Base-by-base conservation (phyloP, 2,329 filamentous ascomycete species). In the Aureobasidium mangrovei region DNA sequence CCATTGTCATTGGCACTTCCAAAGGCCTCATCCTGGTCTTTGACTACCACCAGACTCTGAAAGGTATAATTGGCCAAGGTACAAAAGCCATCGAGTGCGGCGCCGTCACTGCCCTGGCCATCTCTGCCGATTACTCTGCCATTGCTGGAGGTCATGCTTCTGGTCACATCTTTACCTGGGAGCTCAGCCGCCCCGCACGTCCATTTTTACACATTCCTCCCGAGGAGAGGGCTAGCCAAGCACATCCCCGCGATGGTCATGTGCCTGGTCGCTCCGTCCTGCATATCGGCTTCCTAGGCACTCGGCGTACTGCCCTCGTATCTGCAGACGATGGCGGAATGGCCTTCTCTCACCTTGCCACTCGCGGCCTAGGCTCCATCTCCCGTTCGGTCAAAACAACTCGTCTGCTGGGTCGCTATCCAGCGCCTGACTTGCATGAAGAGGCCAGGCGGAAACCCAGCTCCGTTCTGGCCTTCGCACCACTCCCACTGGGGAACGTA, bases 341-440 rank as follows among this genome's bases (percentile, higher is more conserved):
- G 94, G 91, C 93, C 0, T 98, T 98, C 68, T 96, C 93, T 3
- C 94, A 98, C 70, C 79, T 98, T 7, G 94, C 93, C 7, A 95
- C 89, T 7, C 80, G 94, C 62, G 94, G 93, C 1, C 85, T 94
- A 36, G 93, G 93, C 3, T 80, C 90, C 27, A 78, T 98, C 26
- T 90, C 86, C 4, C 81, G 93, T 55, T 85, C 83, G 0, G 86
- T 98, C 44, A 95, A 89, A 71, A 95, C 89, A 0, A 91, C 87
- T 2, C 81, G 94, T 57, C 91, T 98, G 57, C 73, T 98, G 4
- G 93, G 94, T 5, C 82, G 93, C 49, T 98, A 98, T 71, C 91
- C 91, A 0, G 79, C 88, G 58, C 77, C 82, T 10, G 75, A 81
- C 10, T 73, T 78, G n/a, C 73, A 75, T 41, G 69, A 77, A 1